These are phyloP conservation scores for Lipomyces lipofer DNA, from an alignment of 805 yeast species.

Conservation along the genomic window DNA sequence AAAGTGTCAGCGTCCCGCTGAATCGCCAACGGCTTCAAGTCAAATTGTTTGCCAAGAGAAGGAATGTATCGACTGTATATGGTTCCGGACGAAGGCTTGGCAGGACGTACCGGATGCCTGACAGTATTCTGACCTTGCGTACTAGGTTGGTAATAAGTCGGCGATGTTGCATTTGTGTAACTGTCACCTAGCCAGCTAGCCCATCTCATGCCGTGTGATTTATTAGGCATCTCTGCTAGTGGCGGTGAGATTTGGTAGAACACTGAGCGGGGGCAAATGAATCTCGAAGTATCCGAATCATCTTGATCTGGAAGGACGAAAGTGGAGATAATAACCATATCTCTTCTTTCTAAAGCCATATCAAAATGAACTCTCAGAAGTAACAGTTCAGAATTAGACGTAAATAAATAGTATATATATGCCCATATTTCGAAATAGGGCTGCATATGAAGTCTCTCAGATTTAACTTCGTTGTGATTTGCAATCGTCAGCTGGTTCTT, in stretches of 20 bases:
- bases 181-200: neutral
- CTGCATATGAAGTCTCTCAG: too few species aligned
- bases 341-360: too few species aligned
- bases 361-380: too few species aligned
- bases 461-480: too few species aligned
- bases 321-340: too few species aligned
- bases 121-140: neutral
- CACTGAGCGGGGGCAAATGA: constrained; percentile 3
- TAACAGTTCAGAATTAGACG: too few species aligned
- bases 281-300: neutral
- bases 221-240: neutral
- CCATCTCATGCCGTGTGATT: too few species aligned
- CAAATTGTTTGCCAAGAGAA: constrained; percentile 17
- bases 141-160: neutral
- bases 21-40: constrained; percentile 16
- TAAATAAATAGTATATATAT: too few species aligned
- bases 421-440: too few species aligned
- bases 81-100: neutral
- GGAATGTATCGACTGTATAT: constrained; percentile 32
- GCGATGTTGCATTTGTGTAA: neutral
- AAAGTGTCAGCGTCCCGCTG: constrained; percentile 22
- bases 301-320: too few species aligned
- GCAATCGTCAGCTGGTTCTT: too few species aligned
- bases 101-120: constrained; percentile 15
- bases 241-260: neutral